Evolutionary conservation across 805 yeast genomes (phyloP).

Genomic region (Teunomyces cretensis): DNA sequence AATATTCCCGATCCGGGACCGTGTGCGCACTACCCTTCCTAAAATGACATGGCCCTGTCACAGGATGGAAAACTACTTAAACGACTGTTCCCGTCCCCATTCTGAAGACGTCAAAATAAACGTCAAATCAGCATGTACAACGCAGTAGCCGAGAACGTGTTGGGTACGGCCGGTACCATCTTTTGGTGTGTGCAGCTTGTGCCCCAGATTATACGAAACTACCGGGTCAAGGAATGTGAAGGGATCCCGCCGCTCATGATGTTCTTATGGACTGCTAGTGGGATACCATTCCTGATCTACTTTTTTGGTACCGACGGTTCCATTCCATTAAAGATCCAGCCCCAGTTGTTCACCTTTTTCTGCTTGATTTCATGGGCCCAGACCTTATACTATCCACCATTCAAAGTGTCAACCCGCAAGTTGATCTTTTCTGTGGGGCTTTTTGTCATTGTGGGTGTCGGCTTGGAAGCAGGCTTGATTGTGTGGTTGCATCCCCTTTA

Average conservation of each 20-base stretch:
- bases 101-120: neutral
- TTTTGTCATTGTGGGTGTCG: constrained; percentile 50
- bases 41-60: neutral
- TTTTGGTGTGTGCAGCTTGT: constrained; percentile 90
- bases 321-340: constrained; percentile 81
- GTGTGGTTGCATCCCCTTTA: constrained; percentile 64
- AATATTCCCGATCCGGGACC: neutral
- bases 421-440: constrained; percentile 33
- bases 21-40: constrained; percentile 1
- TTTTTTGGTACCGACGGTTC: constrained; percentile 70
- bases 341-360: constrained; percentile 74
- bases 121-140: constrained; percentile 18
- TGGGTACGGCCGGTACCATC: constrained; percentile 87
- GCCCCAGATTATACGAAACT: constrained; percentile 81
- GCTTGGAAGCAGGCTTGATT: constrained; percentile 68
- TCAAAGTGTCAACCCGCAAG: constrained; percentile 31
- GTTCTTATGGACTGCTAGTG: constrained; percentile 71
- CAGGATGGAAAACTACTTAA: too few species aligned
- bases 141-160: constrained; percentile 61
- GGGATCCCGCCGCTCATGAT: constrained; percentile 90
- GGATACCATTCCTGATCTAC: constrained; percentile 85
- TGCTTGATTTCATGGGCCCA: constrained; percentile 68
- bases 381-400: constrained; percentile 69
- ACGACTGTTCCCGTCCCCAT: too few species aligned
- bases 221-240: constrained; percentile 70